Base-by-base conservation (phyloP, 306 rosid species). In the Prosopis cineraria region DNA sequence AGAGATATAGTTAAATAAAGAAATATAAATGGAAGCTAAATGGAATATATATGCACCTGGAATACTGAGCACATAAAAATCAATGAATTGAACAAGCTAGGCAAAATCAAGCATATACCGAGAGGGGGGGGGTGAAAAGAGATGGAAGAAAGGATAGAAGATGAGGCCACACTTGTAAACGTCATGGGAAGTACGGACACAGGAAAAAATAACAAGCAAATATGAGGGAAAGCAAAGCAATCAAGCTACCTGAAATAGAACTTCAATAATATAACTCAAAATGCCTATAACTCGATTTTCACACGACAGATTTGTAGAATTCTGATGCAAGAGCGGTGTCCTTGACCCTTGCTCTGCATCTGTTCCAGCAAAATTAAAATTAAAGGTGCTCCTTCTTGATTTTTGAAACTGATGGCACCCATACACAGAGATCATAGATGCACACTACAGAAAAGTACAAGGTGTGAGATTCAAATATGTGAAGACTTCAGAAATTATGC, bases 171-270 rank as follows among this genome's bases (percentile, higher is more conserved):
- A 70, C 50, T 31, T 52, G 30, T 22, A 64, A 78, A 63, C 17
- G 31, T 10, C 47, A 72, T 29, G 75, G 47, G 60, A 34, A 34
- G 63, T 25, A 58, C 36, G 71, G 48, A 39, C 45, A 68, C 47
- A 10, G 43, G 12, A 3, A 70, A 65, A 78, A 65, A 16, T 36
- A 36, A 72, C 37, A 72, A 70, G 63, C 11, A 43, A 25, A 24
- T 30, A 43, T 6, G 71, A 75, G 68, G 31, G 41, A 80, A 77
- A 73, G 40, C 27, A 80, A 70, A 64, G 52, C 69, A 58, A 33
- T 25, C 47, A 58, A n/a, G 33, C 34, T 73, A 92, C 97, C 94
- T 92, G 90, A 71, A 87, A 90, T 55, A 92, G 3, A 75, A 86
- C 78, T 79, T 82, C 79, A 77, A 82, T 66, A 73, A 78, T 30